phyloP scores from a whole-genome alignment of 495 filamentous ascomycete genomes.

The Jackrogersella minutella region DNA sequence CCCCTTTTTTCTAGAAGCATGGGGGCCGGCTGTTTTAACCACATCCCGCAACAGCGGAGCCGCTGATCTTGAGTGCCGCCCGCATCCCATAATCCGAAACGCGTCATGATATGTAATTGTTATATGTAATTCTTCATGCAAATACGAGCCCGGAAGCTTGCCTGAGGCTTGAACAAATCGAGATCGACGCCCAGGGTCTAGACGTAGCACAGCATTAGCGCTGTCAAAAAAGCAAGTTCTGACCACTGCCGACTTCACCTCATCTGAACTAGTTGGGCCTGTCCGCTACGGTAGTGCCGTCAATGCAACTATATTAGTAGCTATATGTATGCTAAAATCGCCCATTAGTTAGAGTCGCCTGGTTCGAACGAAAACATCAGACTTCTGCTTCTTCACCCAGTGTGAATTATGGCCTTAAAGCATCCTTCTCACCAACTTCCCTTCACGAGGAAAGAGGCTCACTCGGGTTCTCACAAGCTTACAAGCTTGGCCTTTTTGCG shows the following conservation, averaged over 20 bases:
- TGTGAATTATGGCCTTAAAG: not conserved
- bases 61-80: slow-evolving; percentile 34
- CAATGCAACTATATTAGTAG: not conserved
- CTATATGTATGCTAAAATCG: slow-evolving; percentile 1
- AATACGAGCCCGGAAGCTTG: slow-evolving; percentile 37
- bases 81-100: slow-evolving; percentile 33
- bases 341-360: slow-evolving; percentile 3
- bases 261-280: slow-evolving; percentile 7
- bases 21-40: slow-evolving; percentile 16
- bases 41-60: slow-evolving; percentile 7
- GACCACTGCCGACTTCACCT: slow-evolving; percentile 33
- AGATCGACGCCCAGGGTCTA: slow-evolving; percentile 36
- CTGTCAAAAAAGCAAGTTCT: slow-evolving; percentile 26
- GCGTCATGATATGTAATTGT: slow-evolving; percentile 31
- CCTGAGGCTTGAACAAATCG: slow-evolving; percentile 34
- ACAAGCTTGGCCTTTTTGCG: not conserved
- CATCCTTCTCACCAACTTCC: not conserved
- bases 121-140: slow-evolving; percentile 34
- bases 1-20: slow-evolving; percentile 1
- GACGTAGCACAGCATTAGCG: slow-evolving; percentile 39
- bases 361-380: not conserved
- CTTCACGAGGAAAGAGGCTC: slow-evolving; percentile 3
- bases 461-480: slow-evolving; percentile 3
- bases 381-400: slow-evolving; percentile 1
- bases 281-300: slow-evolving; percentile 3